phyloP scores from a whole-genome alignment of 352 stramenopile genomes.

The Stramenopiles sp. region DNA sequence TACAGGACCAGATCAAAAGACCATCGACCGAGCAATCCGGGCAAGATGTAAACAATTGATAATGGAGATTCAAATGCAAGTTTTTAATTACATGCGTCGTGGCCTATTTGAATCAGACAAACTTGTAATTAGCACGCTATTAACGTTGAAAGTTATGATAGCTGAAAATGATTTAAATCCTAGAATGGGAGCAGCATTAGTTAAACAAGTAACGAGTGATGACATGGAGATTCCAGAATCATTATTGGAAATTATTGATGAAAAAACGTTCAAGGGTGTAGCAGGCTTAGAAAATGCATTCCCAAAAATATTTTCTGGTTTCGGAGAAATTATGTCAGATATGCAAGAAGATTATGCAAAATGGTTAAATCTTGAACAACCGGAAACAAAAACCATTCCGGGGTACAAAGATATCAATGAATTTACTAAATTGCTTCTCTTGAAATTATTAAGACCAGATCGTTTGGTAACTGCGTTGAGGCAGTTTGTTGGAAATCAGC shows the following conservation, averaged over 20 bases:
- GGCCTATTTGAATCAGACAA: conserved; percentile 84
- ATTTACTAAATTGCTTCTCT: conserved; percentile 60
- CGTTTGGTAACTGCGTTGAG: conserved; percentile 72
- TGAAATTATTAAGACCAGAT: conserved; percentile 74
- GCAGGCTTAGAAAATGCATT: background rate
- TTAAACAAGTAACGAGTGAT: background rate
- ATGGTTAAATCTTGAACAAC: conserved; percentile 85
- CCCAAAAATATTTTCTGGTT: background rate
- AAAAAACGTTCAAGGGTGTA: background rate
- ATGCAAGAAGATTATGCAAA: conserved; percentile 90
- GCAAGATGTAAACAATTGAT: background rate
- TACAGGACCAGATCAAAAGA: conserved; percentile 21
- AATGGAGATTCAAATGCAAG: conserved; percentile 13
- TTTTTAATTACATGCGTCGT: conserved; percentile 83
- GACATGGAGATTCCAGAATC: background rate
- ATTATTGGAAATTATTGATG: background rate
- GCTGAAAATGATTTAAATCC: conserved; percentile 6
- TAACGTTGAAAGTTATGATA: conserved; percentile 48
- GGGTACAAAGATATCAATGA: conserved; percentile 52
- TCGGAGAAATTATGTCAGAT: background rate
- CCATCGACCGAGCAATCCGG: background rate
- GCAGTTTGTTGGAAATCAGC: conserved; percentile 61
- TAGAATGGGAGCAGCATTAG: background rate
- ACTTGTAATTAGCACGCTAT: conserved; percentile 74
- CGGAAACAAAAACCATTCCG: conserved; percentile 73